These are phyloP conservation scores for Canavalia gladiata DNA, from an alignment of 306 rosid species.

Conservation along the genomic window DNA sequence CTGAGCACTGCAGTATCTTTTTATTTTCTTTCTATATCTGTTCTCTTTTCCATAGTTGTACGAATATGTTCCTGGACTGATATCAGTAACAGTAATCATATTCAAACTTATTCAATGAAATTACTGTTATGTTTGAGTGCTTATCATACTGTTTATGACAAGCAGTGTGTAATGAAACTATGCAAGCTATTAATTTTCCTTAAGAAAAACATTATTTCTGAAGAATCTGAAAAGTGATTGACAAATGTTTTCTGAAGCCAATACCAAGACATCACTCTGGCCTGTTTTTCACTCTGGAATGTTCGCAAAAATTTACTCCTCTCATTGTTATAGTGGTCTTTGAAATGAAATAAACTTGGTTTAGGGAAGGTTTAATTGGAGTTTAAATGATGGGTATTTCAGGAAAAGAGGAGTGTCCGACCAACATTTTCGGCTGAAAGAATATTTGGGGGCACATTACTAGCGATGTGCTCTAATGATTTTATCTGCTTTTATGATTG, in stretches of 20 bases:
- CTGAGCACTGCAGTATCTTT: conserved; percentile 10
- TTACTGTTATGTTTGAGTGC: conserved; percentile 15
- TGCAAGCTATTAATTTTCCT: conserved; percentile 41
- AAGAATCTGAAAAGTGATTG: conserved; percentile 1
- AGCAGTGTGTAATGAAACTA: conserved; percentile 6
- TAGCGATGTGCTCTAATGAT: conserved; percentile 98
- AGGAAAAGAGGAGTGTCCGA: conserved; percentile 95
- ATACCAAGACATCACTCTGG: conserved; percentile 17
- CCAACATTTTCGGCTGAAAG: conserved; percentile 96
- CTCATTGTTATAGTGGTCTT: conserved; percentile 12
- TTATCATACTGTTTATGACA: conserved; percentile 4
- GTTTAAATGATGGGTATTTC: conserved; percentile 51
- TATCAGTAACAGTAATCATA: conserved; percentile 19
- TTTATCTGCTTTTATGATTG: conserved; percentile 98
- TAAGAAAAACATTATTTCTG: conserved; percentile 27
- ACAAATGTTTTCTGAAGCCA: conserved; percentile 21
- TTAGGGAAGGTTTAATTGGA: conserved; percentile 17
- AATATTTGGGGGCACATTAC: conserved; percentile 82
- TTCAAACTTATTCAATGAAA: conserved; percentile 23
- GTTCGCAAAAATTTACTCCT: conserved; percentile 5
- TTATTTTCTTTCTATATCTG: conserved; percentile 28
- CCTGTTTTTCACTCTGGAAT: conserved; percentile 34
- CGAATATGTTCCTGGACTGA: conserved; percentile 10
- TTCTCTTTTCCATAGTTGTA: conserved; percentile 21
- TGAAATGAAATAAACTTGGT: conserved; percentile 8